Evolutionary conservation across 805 yeast species (phyloP).

Genomic region (Metschnikowia drakensbergensis): DNA sequence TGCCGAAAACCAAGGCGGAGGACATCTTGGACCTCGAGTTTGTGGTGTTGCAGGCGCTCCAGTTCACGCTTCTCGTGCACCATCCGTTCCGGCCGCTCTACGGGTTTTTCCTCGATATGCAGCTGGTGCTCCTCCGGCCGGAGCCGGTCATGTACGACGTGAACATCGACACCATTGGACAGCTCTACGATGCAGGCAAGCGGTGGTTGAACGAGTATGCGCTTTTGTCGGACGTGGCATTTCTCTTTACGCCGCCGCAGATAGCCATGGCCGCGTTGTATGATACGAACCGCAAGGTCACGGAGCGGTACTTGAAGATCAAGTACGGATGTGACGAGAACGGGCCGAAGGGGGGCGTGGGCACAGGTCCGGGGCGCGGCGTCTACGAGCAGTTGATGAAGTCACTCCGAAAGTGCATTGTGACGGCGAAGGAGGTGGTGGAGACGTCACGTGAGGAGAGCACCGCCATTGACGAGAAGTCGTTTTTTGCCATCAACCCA

Average conservation of each 20-base stretch:
- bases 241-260: conserved; percentile 88
- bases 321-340: conserved; percentile 36
- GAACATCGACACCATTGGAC: conserved; percentile 53
- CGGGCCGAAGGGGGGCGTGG: conserved; percentile 8
- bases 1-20: conserved; percentile 62
- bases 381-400: conserved; percentile 44
- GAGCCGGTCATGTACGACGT: conserved; percentile 44
- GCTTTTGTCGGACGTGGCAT: conserved; percentile 65
- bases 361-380: conserved; percentile 14
- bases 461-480: conserved; percentile 57
- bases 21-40: conserved; percentile 79
- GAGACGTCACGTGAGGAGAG: conserved; percentile 60
- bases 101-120: conserved; percentile 92
- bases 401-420: conserved; percentile 48
- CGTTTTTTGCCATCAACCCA: conserved; percentile 63
- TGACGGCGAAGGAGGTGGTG: conserved; percentile 35
- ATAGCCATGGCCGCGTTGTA: conserved; percentile 86
- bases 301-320: conserved; percentile 61
- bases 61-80: conserved; percentile 79
- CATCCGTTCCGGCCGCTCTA: conserved; percentile 89
- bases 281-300: conserved; percentile 57
- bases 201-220: conserved; percentile 62
- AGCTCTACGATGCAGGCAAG: conserved; percentile 67
- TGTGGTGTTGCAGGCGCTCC: conserved; percentile 62
- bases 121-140: conserved; percentile 47